Evolutionary conservation across 2,329 filamentous ascomycete species (phyloP).

Genomic region (Pseudovirgaria hyperparasitica): DNA sequence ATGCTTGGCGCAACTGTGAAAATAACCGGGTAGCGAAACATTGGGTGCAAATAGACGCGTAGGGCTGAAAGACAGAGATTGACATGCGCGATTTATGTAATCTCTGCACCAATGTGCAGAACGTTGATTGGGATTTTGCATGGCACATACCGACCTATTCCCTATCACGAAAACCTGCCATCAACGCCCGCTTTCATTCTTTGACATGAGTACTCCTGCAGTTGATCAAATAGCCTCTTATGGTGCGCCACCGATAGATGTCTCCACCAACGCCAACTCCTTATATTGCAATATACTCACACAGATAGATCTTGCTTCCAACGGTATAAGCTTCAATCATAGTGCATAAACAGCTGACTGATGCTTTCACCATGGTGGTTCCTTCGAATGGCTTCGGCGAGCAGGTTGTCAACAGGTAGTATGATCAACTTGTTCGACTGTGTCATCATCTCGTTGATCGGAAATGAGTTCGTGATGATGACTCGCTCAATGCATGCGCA

Average conservation of each 20-base stretch:
- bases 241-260: background rate
- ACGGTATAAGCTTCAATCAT: constrained; percentile 13
- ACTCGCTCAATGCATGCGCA: constrained; percentile 92
- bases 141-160: too few species aligned
- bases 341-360: constrained; percentile 36
- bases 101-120: too few species aligned
- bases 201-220: background rate
- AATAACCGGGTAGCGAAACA: too few species aligned
- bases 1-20: too few species aligned
- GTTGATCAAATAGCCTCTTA: background rate
- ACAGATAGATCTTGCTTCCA: background rate
- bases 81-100: too few species aligned
- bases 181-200: constrained; percentile 2
- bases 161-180: constrained; percentile 2
- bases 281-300: background rate
- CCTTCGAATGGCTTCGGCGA: constrained; percentile 84
- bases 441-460: constrained; percentile 62
- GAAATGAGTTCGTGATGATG: constrained; percentile 94
- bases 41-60: too few species aligned
- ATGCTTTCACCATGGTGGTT: constrained; percentile 94
- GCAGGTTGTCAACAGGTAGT: constrained; percentile 74
- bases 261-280: background rate
- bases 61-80: too few species aligned
- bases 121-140: too few species aligned
- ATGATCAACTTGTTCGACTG: constrained; percentile 68